Base-by-base conservation (phyloP, 805 yeast species). In the Candida stauntonica region DNA sequence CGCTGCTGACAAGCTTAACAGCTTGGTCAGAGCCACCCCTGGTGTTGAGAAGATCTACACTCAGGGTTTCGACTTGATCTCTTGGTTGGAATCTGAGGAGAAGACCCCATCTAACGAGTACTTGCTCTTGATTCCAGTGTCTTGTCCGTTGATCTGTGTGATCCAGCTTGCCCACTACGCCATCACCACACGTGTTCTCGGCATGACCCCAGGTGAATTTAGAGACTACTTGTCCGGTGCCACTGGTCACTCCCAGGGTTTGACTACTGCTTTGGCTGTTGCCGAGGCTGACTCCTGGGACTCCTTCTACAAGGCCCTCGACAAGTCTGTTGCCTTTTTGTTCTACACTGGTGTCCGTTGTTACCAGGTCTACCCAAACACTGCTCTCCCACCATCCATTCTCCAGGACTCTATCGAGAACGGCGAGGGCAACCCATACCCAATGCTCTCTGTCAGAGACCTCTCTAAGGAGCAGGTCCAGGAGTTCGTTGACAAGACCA, bases 101-200 rank as follows among this genome's bases (percentile, higher is more conserved):
- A 72, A 79, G 54, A 86, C 96, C 36, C 99, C 99, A 42, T 86
- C 86, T 57, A 77, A 70, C 54, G 95, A 88, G 62, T 89, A 89
- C 61, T 70, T 93, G 50, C 73, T 93, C 52, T 79, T 86, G 17
- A 95, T 91, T 34, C 96, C 98, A 40, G 87, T 93, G 31, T 83
- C 95, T 21, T 91, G 97, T 64, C 99, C 99, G n/a, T 74, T 91
- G 58, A 93, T 93, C 58, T 93, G 97, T 68, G 83, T 89, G 39
- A 88, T 91, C 60, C 99, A 93, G 69, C 74, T 93, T 58, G 83
- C 91, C 52, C 97, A 93, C 69, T 91, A 82, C 62, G 87, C 91
- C 42, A 77, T 91, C 50, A 81, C 96, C 35, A 83, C 94, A 56
- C 80, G 80, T 62, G 73, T 85, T 31, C 72, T 91, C 50, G 96